phyloP scores from a whole-genome alignment of 345 rosid species.

The Gossypium anomalum region DNA sequence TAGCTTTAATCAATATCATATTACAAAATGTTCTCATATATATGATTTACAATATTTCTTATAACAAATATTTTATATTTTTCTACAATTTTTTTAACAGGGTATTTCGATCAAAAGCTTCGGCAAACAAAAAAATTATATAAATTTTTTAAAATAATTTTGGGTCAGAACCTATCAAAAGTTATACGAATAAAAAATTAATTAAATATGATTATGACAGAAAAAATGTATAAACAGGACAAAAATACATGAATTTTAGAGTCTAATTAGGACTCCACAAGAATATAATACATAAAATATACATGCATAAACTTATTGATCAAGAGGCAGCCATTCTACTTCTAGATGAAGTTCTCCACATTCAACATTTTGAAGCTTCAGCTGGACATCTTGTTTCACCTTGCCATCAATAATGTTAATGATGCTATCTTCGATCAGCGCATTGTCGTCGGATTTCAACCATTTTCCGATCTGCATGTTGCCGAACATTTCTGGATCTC shows the following conservation, averaged over 20 bases:
- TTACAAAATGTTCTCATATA: too few relatives aligned
- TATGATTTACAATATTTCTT: too few relatives aligned
- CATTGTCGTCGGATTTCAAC: constrained; percentile 81
- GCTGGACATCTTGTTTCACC: constrained; percentile 65
- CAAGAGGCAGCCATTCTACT: constrained; percentile 77
- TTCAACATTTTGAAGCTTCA: constrained; percentile 96
- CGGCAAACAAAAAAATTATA: too few relatives aligned
- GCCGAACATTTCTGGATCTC: constrained; percentile 84
- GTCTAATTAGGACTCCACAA: neutral
- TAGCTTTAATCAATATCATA: too few relatives aligned
- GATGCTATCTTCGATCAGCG: constrained; percentile 76
- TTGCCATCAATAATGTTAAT: constrained; percentile 87
- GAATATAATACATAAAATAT: neutral
- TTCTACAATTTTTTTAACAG: too few relatives aligned
- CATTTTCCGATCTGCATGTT: constrained; percentile 97
- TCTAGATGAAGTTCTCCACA: constrained; percentile 76
- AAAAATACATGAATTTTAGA: neutral
- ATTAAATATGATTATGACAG: too few relatives aligned
- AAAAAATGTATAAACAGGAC: too few relatives aligned
- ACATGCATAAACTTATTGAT: constrained; percentile 38
- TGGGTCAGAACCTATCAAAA: too few relatives aligned
- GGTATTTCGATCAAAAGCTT: too few relatives aligned
- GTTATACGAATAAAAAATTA: too few relatives aligned
- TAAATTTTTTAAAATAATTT: too few relatives aligned
- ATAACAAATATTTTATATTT: too few relatives aligned